Evolutionary conservation across 1,139 yeast genomes (phyloP), one percentile per base, ranked within the genome.

Genomic region (Kodamaea plutei): DNA sequence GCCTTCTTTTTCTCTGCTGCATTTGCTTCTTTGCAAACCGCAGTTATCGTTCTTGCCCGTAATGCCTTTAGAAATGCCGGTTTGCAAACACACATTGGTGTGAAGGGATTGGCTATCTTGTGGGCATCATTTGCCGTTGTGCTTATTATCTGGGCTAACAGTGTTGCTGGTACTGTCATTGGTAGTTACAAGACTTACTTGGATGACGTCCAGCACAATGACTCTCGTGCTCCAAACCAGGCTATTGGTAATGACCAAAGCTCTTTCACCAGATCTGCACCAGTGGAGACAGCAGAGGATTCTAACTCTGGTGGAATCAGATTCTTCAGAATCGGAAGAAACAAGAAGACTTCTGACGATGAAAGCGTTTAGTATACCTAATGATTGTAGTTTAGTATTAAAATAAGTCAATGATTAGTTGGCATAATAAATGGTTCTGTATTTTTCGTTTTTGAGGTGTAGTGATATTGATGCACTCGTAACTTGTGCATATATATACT

Each of bases 251-350:
- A 57, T 31, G 75, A 69, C 47, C 65, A 64, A 34, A 61, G 69
- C 17, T 64, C 73, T n/a, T 67, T 65, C 48, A 66, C 73, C 33
- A 64, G 73, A 57, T 40, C 58, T 27, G 52, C 56, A 17, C 61
- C 61, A 7, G 50, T 56, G 15, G 58, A 44, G 29, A 52, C 51
- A 27, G 42, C 47, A 31, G 62, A 58, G 41, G 64, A 73, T 44
- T 59, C 56, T 25, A 50, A 50, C 38, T 54, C 58, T 39, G 79
- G 83, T 29, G 91, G 89, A 34, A 81, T 82, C 48, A 78, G 84
- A 58, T 82, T 82, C 61, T 82, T 82, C 67, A 80, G 79, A 51
- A 79, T 82, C 39, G 79, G 80, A 62, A 79, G 87, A 66, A 76
- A 76, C 56, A 69, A 73, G 47, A 72, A 72, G 52, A 65, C 62